Percentiles rank a stretch among this genome's conserved stretches.
Evolutionary conservation across 345 rosid species (phyloP).

Genomic region (Anacardium occidentale): DNA sequence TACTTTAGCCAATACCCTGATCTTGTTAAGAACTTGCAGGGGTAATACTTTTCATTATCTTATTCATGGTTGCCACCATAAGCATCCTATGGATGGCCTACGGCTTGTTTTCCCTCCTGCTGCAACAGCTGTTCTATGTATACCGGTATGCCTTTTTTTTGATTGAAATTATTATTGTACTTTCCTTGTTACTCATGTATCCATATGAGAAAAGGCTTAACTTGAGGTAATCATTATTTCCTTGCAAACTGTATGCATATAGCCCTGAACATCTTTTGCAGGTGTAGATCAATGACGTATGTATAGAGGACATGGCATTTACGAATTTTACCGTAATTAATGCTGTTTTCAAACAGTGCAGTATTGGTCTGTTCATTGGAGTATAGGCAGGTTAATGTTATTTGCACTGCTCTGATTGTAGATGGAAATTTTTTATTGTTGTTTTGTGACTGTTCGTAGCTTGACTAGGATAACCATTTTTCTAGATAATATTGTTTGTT

Average conservation of each 20-base stretch:
- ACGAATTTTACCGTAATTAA: too few relatives aligned
- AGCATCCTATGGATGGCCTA: slow-evolving; percentile 86
- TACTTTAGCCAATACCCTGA: slow-evolving; percentile 4
- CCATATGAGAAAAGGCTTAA: too few relatives aligned
- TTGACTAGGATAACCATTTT: not conserved
- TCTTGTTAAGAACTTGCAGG: slow-evolving; percentile 36
- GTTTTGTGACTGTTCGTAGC: not conserved
- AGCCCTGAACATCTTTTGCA: too few relatives aligned
- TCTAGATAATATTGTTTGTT: too few relatives aligned
- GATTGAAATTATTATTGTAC: not conserved
- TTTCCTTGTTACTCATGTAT: too few relatives aligned
- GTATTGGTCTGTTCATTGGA: too few relatives aligned
- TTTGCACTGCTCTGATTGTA: not conserved
- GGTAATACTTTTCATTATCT: slow-evolving; percentile 78
- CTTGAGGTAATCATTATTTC: too few relatives aligned
- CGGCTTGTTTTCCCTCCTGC: slow-evolving; percentile 89
- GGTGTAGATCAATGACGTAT: too few relatives aligned
- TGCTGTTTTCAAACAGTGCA: too few relatives aligned
- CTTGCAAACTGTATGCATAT: too few relatives aligned
- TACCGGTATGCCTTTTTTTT: slow-evolving; percentile 41
- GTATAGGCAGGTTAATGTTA: not conserved
- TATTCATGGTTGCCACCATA: slow-evolving; percentile 88
- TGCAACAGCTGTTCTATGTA: slow-evolving; percentile 60
- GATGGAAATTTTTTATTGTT: not conserved
- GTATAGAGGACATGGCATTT: too few relatives aligned